Conservation (phyloP, 2,329 filamentous ascomycete species). For the Rhynchosporium secalis region DNA sequence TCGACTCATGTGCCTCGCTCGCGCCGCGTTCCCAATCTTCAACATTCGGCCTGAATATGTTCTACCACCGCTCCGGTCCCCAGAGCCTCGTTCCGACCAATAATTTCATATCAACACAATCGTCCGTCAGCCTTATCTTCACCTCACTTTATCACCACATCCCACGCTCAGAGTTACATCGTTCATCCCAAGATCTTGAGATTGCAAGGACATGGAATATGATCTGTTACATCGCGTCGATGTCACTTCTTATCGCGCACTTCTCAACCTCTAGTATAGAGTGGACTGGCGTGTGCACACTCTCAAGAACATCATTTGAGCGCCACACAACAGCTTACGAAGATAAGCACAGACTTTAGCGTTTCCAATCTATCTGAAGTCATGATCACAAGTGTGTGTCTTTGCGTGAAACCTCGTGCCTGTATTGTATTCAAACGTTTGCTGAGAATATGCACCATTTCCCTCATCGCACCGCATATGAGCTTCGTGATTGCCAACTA, state of each 20-base stretch:
- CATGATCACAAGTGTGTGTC: neutral
- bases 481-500: conserved; percentile 6
- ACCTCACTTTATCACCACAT: conserved; percentile 11
- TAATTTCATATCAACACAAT: conserved; percentile 13
- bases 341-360: neutral
- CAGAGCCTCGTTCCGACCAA: conserved; percentile 6
- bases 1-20: conserved; percentile 5
- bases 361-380: conserved; percentile 5
- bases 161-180: conserved; percentile 17
- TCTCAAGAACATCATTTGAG: neutral
- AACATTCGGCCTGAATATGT: conserved; percentile 13
- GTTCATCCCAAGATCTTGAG: conserved; percentile 17
- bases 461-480: conserved; percentile 17
- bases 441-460: neutral
- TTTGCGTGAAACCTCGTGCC: conserved; percentile 3
- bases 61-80: conserved; percentile 1
- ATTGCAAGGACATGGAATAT: conserved; percentile 7
- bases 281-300: neutral
- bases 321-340: neutral
- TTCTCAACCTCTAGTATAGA: conserved; percentile 4
- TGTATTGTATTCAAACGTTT: neutral
- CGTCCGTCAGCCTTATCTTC: conserved; percentile 18
- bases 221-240: conserved; percentile 14
- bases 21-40: neutral
- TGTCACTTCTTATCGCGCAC: neutral